Base-by-base conservation (phyloP, 352 stramenopile genomes). In the Phytophthora cajani region DNA sequence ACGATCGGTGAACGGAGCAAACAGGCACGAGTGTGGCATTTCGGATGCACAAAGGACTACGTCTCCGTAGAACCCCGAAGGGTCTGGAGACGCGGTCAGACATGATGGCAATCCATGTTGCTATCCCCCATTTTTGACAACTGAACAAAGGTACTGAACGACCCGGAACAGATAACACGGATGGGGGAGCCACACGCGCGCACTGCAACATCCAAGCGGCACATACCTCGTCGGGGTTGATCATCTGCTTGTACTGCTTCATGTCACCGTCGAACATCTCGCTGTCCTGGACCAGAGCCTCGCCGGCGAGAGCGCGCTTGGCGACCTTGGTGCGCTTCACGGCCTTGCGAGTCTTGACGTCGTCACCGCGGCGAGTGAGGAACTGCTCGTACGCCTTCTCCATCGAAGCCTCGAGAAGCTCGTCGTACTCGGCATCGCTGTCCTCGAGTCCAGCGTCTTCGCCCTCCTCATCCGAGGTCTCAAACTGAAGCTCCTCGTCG, bases 111-210 rank as follows among this genome's bases (percentile, higher is more conserved):
- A 76, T 89, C 84, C 80, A 71, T 61, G 21, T 90, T 79, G 38
- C 5, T 96, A 59, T 96, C 60, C 89, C 89, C 89, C 87, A 93
- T 90, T 75, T 87, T 96, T 94, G 89, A 96, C 89, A 96, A 96
- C 89, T 96, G 89, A 87, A 83, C 88, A 67, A 68, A 93, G 87
- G 88, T 95, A 96, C 87, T 78, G 81, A 84, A 54, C 77, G 55
- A 94, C 88, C 82, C 88, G 76, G 87, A 94, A 94, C 88, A 96
- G 87, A 96, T 93, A 96, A 96, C 88, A 96, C 88, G 86, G 85
- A 92, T 91, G 85, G 88, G 88, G 88, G 74, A 71, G 17, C 54
- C 64, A 78, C 38, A 56, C 55, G 66, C 23, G 72, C 58, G 79
- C 44, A 42, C 36, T 77, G 2, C 19, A 77, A 69, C 11, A 72